Percentiles rank a stretch among this genome's conserved stretches.
phyloP scores from a whole-genome alignment of 768 basidiomycete genomes.

The Heimioporus sp. region DNA sequence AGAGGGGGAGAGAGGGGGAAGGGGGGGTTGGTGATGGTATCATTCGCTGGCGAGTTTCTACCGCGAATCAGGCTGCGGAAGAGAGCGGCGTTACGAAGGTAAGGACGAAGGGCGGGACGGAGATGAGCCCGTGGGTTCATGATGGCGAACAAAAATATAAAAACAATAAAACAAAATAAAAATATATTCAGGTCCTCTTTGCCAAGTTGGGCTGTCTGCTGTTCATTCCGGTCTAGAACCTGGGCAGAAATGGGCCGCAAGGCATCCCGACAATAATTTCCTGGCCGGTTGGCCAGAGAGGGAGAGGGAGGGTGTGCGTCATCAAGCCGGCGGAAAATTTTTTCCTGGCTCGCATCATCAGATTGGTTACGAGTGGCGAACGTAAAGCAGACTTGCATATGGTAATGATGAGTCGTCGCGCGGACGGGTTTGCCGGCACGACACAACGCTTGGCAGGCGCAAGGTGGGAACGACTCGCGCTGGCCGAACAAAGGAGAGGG shows the following conservation, averaged over 20 bases:
- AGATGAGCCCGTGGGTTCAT: constrained; percentile 3
- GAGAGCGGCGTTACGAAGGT: constrained; percentile 4
- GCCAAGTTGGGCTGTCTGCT: neutral
- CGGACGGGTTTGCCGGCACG: constrained; percentile 2
- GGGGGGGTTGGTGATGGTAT: too few relatives aligned
- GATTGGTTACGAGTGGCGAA: too few relatives aligned
- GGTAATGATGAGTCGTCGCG: neutral
- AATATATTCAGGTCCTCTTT: neutral
- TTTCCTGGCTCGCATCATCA: neutral
- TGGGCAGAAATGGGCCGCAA: constrained; percentile 1
- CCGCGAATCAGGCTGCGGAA: constrained; percentile 21
- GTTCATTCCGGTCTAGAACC: neutral
- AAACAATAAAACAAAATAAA: neutral
- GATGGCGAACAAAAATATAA: neutral
- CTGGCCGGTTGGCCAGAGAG: neutral
- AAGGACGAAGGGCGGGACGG: neutral
- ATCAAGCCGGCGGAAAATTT: constrained; percentile 3
- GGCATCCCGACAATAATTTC: neutral
- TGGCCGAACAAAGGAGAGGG: neutral
- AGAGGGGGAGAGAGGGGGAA: too few relatives aligned
- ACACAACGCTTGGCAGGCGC: neutral
- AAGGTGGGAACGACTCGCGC: neutral
- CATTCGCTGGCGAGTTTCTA: neutral
- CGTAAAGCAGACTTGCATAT: neutral
- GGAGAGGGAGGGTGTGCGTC: neutral